Conservation (phyloP, 129 eudicot species). For the Apium graveolens region DNA sequence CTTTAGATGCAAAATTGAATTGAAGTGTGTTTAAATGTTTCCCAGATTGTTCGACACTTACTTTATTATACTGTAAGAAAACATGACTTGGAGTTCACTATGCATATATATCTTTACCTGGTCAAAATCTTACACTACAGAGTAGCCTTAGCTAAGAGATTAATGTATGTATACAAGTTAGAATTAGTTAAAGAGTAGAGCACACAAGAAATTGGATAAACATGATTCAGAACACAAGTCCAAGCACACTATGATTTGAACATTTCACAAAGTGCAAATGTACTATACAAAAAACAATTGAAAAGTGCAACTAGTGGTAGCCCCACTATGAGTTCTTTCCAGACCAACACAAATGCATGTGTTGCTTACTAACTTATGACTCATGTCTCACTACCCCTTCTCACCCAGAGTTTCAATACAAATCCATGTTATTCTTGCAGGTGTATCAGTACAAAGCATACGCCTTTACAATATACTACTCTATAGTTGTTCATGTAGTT, state of each 20-base stretch:
- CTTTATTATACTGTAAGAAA: not conserved
- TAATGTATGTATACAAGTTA: no score
- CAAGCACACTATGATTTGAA: not conserved
- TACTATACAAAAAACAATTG: not conserved
- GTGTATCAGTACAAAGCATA: no score
- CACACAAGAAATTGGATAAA: not conserved
- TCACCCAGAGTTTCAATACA: not conserved
- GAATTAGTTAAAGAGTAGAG: not conserved
- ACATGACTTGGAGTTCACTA: not conserved
- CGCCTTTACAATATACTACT: no score
- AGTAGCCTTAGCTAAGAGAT: no score
- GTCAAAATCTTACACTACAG: not conserved
- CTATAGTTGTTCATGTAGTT: not conserved
- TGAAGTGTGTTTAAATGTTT: not conserved
- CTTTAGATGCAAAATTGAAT: not conserved
- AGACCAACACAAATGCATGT: not conserved
- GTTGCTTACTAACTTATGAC: constrained; percentile 3
- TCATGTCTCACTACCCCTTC: constrained; percentile 10
- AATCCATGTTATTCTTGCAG: not conserved
- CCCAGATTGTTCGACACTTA: not conserved
- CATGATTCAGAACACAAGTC: not conserved
- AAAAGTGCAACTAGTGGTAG: not conserved
- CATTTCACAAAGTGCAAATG: not conserved
- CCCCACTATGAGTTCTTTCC: constrained; percentile 4
- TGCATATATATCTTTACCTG: not conserved